Evolutionary conservation across 441 rosid genomes (phyloP).

Genomic region (Brassica hybrid): DNA sequence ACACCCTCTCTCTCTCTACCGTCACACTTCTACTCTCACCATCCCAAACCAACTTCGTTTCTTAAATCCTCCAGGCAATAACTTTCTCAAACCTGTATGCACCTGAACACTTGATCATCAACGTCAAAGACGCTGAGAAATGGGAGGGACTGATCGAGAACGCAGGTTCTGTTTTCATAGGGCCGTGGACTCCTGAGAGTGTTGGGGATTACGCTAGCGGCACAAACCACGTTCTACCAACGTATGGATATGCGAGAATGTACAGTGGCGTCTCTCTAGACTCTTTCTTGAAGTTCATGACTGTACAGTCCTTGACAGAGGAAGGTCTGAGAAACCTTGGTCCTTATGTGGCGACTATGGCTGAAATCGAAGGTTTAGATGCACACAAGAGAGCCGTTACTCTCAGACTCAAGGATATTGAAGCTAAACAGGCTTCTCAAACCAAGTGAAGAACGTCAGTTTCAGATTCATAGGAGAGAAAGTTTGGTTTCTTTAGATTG

Average conservation of each 20-base stretch:
- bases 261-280: conserved; percentile 86
- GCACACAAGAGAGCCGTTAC: conserved; percentile 92
- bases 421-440: conserved; percentile 54
- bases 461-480: too few relatives aligned
- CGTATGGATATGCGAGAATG: conserved; percentile 91
- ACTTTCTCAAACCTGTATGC: conserved; percentile 87
- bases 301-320: conserved; percentile 78
- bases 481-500: conserved; percentile 5
- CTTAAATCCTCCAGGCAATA: conserved; percentile 61
- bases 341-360: conserved; percentile 80
- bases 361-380: conserved; percentile 83
- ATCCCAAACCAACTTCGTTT: too few relatives aligned
- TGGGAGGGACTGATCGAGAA: conserved; percentile 87
- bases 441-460: conserved; percentile 29
- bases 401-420: conserved; percentile 71
- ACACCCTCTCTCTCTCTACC: too few relatives aligned
- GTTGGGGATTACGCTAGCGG: conserved; percentile 95
- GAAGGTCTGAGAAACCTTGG: conserved; percentile 85
- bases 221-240: conserved; percentile 91
- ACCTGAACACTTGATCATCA: conserved; percentile 89
- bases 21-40: conserved; percentile 2
- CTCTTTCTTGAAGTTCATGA: conserved; percentile 84
- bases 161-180: conserved; percentile 91
- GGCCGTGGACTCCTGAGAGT: conserved; percentile 91
- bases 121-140: conserved; percentile 88